Evolutionary conservation across 257 asterid genomes (phyloP).

Genomic region (Fraxinus excelsior): DNA sequence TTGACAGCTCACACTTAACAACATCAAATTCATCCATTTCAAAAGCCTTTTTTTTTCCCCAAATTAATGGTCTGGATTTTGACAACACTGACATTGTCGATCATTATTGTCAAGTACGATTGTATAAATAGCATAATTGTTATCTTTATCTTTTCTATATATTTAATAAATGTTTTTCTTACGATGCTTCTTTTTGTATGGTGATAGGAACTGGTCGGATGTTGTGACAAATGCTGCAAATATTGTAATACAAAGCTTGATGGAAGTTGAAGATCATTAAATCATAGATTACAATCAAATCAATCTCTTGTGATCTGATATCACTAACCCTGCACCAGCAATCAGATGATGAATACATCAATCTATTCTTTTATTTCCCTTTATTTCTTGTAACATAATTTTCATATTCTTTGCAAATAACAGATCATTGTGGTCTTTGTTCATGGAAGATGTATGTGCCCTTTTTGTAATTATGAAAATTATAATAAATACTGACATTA

Average conservation of each 20-base stretch:
- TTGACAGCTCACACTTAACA: no score
- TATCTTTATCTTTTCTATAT: no score
- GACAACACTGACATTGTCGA: no score
- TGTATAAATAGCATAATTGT: neutral
- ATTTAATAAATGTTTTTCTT: neutral
- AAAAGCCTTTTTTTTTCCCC: no score
- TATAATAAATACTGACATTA: neutral
- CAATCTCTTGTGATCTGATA: neutral
- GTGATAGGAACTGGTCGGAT: constrained; percentile 57
- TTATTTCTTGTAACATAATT: neutral
- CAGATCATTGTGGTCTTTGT: neutral
- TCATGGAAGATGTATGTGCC: neutral
- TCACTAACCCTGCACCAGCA: neutral
- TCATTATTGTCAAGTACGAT: no score
- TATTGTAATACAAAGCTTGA: constrained; percentile 48
- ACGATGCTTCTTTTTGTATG: neutral
- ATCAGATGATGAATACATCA: neutral
- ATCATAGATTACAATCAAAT: neutral
- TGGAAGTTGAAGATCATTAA: constrained; percentile 42
- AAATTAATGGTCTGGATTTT: no score
- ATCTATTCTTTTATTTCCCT: neutral
- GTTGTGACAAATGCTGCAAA: constrained; percentile 44
- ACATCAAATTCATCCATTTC: no score
- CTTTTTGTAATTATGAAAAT: neutral
- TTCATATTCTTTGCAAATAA: neutral